Conservation (phyloP, 176 grass and related monocot species). For the Oryza rufipogon region DNA sequence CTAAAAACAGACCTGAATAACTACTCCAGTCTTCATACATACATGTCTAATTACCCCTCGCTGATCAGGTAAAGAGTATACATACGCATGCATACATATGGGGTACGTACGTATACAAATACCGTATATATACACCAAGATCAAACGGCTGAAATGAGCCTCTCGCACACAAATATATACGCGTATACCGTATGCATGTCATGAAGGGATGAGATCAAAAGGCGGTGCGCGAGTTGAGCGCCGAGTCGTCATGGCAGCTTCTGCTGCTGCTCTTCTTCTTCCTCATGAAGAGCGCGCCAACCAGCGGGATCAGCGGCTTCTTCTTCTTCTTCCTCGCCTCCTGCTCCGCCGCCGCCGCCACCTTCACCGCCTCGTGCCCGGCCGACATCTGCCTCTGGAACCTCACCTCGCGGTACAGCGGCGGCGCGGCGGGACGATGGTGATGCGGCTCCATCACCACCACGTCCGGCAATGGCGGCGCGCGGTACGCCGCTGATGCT, state of each 20-base stretch:
- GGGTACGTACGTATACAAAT: background rate
- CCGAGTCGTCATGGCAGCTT: constrained; percentile 11
- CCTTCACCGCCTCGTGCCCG: background rate
- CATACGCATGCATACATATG: background rate
- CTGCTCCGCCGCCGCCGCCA: background rate
- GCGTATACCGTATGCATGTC: too few species aligned
- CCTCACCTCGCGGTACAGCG: constrained; percentile 39
- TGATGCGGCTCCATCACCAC: background rate
- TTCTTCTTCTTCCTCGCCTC: constrained; percentile 71
- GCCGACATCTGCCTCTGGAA: constrained; percentile 52
- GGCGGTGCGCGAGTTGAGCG: constrained; percentile 9
- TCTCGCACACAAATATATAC: too few species aligned
- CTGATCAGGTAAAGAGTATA: too few species aligned
- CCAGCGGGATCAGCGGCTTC: constrained; percentile 73
- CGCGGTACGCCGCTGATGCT: constrained; percentile 5
- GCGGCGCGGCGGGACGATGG: background rate
- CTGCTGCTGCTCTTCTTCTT: constrained; percentile 61
- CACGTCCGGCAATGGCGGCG: constrained; percentile 29
- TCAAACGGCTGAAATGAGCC: background rate
- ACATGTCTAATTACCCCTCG: too few species aligned
- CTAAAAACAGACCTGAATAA: too few species aligned
- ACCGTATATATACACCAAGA: background rate
- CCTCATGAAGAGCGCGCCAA: constrained; percentile 71
- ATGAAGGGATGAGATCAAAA: constrained; percentile 21
- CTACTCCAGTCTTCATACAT: too few species aligned